Conservation (phyloP, 805 yeast species). For the Cyberlindnera mycetangii region DNA sequence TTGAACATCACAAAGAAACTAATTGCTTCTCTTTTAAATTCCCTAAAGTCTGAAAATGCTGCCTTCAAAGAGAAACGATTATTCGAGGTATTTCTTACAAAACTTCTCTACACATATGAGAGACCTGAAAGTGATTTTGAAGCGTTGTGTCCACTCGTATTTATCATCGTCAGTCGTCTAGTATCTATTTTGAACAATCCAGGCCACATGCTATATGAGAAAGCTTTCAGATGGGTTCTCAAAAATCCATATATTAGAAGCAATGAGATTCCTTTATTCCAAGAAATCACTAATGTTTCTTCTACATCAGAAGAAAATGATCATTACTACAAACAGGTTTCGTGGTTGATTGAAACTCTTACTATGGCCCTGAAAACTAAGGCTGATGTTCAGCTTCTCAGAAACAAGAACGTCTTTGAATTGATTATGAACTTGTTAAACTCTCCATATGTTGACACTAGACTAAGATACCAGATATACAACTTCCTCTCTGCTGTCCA, state of each 20-base stretch:
- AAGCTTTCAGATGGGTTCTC: constrained; percentile 62
- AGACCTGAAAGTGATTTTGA: constrained; percentile 15
- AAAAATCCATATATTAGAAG: constrained; percentile 37
- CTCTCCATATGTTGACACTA: constrained; percentile 46
- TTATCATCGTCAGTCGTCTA: constrained; percentile 53
- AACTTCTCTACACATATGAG: constrained; percentile 35
- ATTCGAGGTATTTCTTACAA: constrained; percentile 50
- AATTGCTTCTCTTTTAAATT: constrained; percentile 41
- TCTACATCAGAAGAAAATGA: constrained; percentile 38
- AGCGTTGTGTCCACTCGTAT: constrained; percentile 45
- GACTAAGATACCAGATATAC: constrained; percentile 39
- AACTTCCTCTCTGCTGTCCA: constrained; percentile 46
- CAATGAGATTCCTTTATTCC: constrained; percentile 44
- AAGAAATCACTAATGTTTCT: constrained; percentile 29
- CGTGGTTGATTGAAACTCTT: constrained; percentile 62
- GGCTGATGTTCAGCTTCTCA: constrained; percentile 52
- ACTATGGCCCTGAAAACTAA: constrained; percentile 43
- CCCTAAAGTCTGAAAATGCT: constrained; percentile 38
- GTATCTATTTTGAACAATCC: constrained; percentile 63
- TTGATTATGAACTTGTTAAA: constrained; percentile 55
- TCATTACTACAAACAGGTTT: constrained; percentile 52
- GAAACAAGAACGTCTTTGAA: constrained; percentile 59
- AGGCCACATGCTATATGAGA: constrained; percentile 70
- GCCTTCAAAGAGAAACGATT: constrained; percentile 55
- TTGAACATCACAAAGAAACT: constrained; percentile 41